Percentiles rank a stretch among this genome's conserved stretches.
phyloP scores from a whole-genome alignment of 805 yeast species.

The Metschnikowia vanudenii region DNA sequence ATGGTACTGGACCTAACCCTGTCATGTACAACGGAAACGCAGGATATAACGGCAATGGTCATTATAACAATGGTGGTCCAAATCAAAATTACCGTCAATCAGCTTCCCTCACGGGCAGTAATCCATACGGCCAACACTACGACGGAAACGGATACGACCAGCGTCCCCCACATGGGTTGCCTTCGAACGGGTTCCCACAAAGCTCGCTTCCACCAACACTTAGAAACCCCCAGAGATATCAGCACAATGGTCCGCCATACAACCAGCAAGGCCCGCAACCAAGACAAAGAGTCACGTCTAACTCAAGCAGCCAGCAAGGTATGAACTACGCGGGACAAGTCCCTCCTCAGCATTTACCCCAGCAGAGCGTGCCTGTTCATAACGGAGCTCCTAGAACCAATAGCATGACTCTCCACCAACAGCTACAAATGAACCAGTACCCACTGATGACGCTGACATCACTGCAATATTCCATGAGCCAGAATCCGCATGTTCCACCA shows the following conservation, averaged over 20 bases:
- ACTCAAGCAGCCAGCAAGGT: conserved; percentile 2
- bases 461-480: conserved; percentile 11
- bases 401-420: conserved; percentile 15
- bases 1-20: background rate
- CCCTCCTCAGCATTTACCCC: background rate
- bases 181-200: conserved; percentile 28
- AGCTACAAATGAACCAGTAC: conserved; percentile 15
- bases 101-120: conserved; percentile 13
- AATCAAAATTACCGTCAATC: conserved; percentile 8
- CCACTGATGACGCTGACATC: conserved; percentile 8
- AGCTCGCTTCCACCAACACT: conserved; percentile 27
- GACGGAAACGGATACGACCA: conserved; percentile 22
- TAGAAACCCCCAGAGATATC: conserved; percentile 24
- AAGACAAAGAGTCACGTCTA: conserved; percentile 7
- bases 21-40: conserved; percentile 4
- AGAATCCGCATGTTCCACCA: background rate
- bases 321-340: conserved; percentile 2
- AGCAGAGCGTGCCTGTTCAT: conserved; percentile 1
- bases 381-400: conserved; percentile 8
- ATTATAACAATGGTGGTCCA: background rate
- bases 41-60: background rate
- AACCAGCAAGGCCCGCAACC: conserved; percentile 10
- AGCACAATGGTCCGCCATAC: conserved; percentile 19
- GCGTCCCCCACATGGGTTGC: conserved; percentile 33
- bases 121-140: conserved; percentile 9